A percentile compares a stretch with the other conserved stretches of the same genome.
These are phyloP conservation scores for Sordariomycetes sp. DNA, from an alignment of 2,329 filamentous ascomycete genomes.

Conservation along the genomic window DNA sequence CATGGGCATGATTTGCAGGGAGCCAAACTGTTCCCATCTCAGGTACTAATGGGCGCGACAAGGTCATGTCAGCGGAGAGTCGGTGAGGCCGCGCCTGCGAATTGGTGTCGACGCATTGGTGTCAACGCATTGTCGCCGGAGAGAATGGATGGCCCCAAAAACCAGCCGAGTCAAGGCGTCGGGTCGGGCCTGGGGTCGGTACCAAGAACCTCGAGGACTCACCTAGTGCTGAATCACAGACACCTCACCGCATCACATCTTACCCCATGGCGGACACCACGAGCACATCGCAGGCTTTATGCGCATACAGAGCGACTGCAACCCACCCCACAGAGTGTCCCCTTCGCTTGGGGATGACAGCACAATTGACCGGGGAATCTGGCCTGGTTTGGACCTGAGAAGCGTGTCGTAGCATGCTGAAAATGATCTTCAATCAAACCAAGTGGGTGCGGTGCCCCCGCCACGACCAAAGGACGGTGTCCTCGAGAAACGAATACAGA, in stretches of 20 bases:
- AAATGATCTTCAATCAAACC: neutral
- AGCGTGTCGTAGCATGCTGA: neutral
- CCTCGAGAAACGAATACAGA: too few relatives aligned
- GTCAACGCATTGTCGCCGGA: neutral
- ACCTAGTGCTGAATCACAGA: neutral
- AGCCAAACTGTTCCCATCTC: neutral
- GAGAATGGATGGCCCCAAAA: neutral
- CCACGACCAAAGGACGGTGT: too few relatives aligned
- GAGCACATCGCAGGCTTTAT: neutral
- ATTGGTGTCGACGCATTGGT: neutral
- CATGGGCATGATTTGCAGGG: neutral
- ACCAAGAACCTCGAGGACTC: neutral
- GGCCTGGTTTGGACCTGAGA: neutral
- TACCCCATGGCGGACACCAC: neutral
- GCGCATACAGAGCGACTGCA: neutral
- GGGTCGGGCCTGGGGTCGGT: neutral
- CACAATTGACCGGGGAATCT: neutral
- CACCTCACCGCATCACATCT: neutral
- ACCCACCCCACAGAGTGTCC: neutral
- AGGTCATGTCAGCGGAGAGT: neutral
- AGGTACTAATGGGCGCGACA: neutral
- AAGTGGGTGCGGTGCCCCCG: too few relatives aligned
- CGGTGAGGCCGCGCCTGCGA: neutral
- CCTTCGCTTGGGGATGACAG: neutral
- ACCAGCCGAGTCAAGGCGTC: neutral